A percentile compares a stretch with the other conserved stretches of the same genome.
Evolutionary conservation across 805 yeast species (phyloP).

Genomic region (Barnettozyma siamensis): DNA sequence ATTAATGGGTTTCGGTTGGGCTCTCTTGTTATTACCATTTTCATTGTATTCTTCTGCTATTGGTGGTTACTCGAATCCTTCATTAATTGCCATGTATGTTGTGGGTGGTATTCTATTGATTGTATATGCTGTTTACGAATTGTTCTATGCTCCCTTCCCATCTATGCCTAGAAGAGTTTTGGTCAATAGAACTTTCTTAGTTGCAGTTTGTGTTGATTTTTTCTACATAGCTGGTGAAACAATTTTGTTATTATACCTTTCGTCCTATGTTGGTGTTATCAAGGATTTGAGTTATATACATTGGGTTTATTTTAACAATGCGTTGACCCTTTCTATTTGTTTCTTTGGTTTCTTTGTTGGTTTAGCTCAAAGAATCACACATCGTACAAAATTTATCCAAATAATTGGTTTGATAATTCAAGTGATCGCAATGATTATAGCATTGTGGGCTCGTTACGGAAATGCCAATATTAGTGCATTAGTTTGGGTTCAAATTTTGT

Average conservation of each 20-base stretch:
- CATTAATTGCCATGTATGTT: constrained; percentile 37
- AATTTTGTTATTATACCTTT: constrained; percentile 24
- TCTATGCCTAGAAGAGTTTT: constrained; percentile 30
- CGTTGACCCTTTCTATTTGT: constrained; percentile 30
- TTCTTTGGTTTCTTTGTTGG: constrained; percentile 33
- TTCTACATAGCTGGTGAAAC: constrained; percentile 24
- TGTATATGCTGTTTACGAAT: constrained; percentile 30
- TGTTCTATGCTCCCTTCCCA: constrained; percentile 29
- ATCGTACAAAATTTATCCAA: constrained; percentile 30
- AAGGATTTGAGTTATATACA: constrained; percentile 25
- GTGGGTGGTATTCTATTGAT: constrained; percentile 33
- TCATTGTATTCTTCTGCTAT: constrained; percentile 28
- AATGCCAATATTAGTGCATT: constrained; percentile 14
- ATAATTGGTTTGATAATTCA: constrained; percentile 27
- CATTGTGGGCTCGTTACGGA: constrained; percentile 19
- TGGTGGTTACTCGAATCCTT: constrained; percentile 30
- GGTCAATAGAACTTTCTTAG: constrained; percentile 29
- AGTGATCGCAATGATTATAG: constrained; percentile 27
- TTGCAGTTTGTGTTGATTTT: constrained; percentile 28
- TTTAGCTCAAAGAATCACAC: constrained; percentile 26
- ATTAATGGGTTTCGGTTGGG: constrained; percentile 31
- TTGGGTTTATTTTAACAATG: constrained; percentile 33
- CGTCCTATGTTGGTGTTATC: constrained; percentile 30
- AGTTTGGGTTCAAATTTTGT: constrained; percentile 27
- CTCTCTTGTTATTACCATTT: constrained; percentile 32